These are phyloP conservation scores for Yarrowia sp. DNA, from an alignment of 805 yeast genomes.

Conservation along the genomic window DNA sequence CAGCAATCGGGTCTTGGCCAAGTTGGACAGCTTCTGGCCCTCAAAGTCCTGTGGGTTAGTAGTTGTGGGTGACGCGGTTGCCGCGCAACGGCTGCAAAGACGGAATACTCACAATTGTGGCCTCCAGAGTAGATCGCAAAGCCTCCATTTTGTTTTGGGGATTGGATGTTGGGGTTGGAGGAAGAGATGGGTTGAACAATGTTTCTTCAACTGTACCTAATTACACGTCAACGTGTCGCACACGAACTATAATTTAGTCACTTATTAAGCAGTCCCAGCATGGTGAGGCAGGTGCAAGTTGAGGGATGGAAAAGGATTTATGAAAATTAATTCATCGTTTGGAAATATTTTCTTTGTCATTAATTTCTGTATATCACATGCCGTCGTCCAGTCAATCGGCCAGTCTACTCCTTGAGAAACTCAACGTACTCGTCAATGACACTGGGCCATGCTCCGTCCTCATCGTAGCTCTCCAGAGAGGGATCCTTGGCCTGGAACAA, in stretches of 20 bases:
- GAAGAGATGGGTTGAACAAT: background rate
- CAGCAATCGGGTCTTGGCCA: slow-evolving; percentile 1
- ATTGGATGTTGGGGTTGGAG: background rate
- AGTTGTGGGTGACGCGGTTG: no score
- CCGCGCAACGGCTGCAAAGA: no score
- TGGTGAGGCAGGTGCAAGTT: background rate
- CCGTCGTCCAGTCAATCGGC: no score
- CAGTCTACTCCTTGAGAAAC: slow-evolving; percentile 37
- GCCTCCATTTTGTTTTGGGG: background rate
- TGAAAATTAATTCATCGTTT: no score
- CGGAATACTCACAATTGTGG: slow-evolving; percentile 24
- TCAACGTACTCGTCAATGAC: slow-evolving; percentile 81
- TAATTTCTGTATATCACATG: background rate
- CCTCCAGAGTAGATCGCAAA: slow-evolving; percentile 23
- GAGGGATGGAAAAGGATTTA: no score
- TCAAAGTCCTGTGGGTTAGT: slow-evolving; percentile 24
- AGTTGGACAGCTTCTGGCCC: slow-evolving; percentile 21
- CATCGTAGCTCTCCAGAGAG: slow-evolving; percentile 59
- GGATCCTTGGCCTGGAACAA: slow-evolving; percentile 50
- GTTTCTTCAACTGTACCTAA: background rate
- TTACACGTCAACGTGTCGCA: slow-evolving; percentile 12
- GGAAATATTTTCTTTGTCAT: background rate
- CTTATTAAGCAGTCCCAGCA: background rate
- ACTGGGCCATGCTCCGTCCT: slow-evolving; percentile 88
- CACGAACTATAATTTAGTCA: slow-evolving; percentile 17